Conservation (phyloP, 257 asterid species). For the Penstemon davidsonii region DNA sequence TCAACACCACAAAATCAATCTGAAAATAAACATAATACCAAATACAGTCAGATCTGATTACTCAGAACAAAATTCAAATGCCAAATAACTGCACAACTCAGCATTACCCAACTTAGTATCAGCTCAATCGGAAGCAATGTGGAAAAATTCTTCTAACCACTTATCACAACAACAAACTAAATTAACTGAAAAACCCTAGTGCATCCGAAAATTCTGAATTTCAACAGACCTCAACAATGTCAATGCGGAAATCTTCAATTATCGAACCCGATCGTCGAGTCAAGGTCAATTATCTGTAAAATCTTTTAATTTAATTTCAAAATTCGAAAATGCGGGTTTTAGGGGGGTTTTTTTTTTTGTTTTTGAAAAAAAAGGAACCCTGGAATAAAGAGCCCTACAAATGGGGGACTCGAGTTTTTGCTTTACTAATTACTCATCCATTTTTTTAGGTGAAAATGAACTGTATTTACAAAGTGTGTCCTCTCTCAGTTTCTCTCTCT, state of each 20-base stretch:
- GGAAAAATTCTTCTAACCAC: constrained; percentile 3
- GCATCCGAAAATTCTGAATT: constrained; percentile 15
- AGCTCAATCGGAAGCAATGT: constrained; percentile 26
- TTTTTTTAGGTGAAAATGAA: constrained; percentile 1
- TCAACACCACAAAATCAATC: constrained; percentile 18
- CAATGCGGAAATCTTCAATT: constrained; percentile 55
- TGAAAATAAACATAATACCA: constrained; percentile 15
- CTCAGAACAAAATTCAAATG: constrained; percentile 27
- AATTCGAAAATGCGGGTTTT: constrained; percentile 2
- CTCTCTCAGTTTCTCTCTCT: constrained; percentile 22
- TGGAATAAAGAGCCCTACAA: constrained; percentile 17
- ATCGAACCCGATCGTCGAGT: constrained; percentile 47
- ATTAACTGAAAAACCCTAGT: constrained; percentile 9
- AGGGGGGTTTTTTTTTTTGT: background rate
- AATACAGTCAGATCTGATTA: constrained; percentile 59
- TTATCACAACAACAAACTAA: constrained; percentile 21
- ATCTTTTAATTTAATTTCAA: constrained; percentile 5
- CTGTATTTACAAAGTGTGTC: constrained; percentile 13
- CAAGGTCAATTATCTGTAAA: constrained; percentile 15
- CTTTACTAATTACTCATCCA: constrained; percentile 9
- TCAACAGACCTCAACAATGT: constrained; percentile 44
- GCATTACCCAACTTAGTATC: constrained; percentile 25
- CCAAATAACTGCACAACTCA: constrained; percentile 31
- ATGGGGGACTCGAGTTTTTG: constrained; percentile 22
- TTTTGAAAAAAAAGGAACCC: constrained; percentile 19